phyloP scores from a whole-genome alignment of 2,329 filamentous ascomycete species.

The Tolypocladium amazonense region DNA sequence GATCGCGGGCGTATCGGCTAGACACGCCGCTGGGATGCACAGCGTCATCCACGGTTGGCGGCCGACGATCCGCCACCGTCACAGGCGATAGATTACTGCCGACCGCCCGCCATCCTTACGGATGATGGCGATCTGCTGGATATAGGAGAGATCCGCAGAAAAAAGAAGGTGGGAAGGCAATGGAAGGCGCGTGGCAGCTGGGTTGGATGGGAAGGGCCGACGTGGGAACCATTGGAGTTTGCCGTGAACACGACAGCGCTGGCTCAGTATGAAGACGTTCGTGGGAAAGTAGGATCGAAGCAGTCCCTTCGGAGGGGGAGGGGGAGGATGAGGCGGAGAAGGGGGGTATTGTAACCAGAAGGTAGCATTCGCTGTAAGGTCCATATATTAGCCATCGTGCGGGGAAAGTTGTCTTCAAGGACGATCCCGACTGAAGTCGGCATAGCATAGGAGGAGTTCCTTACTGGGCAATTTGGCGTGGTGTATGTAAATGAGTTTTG shows the following conservation, averaged over 20 bases:
- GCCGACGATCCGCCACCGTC: not conserved
- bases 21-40: not conserved
- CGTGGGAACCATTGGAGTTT: not conserved
- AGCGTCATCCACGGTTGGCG: not conserved
- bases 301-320: not conserved
- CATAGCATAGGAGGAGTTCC: not conserved
- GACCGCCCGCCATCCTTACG: not conserved
- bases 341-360: not conserved
- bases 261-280: not conserved
- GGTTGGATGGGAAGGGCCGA: not conserved
- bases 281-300: not conserved
- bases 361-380: not conserved
- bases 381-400: not conserved
- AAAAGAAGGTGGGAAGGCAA: not conserved
- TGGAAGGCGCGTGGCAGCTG: not conserved
- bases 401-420: not conserved
- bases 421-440: not conserved
- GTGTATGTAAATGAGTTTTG: not conserved
- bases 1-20: not conserved
- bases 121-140: not conserved
- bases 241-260: not conserved
- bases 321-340: not conserved
- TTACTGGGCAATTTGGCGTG: not conserved
- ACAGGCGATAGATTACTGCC: not conserved
- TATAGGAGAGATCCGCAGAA: not conserved